Conservation (phyloP, 2,329 filamentous ascomycete genomes). For the Arthrinium puccinioides region DNA sequence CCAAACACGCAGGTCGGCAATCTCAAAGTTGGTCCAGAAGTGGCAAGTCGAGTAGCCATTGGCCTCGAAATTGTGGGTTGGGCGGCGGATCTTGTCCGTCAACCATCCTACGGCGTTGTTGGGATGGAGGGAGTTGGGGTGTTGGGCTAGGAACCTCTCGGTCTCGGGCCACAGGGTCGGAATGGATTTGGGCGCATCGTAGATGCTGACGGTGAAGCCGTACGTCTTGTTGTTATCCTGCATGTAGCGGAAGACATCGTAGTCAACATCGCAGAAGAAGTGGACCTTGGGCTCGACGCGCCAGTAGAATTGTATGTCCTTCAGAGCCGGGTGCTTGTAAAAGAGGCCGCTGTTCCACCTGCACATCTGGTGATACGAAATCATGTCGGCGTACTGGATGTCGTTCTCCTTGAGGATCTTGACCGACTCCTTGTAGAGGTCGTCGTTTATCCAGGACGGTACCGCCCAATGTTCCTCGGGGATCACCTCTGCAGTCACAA, state of each 20-base stretch:
- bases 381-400: slow-evolving; percentile 83
- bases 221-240: slow-evolving; percentile 98
- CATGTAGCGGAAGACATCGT: slow-evolving; percentile 98
- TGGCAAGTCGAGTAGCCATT: slow-evolving; percentile 97
- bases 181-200: slow-evolving; percentile 83
- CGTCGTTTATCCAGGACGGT: slow-evolving; percentile 85
- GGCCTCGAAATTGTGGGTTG: slow-evolving; percentile 71
- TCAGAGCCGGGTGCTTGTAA: slow-evolving; percentile 88
- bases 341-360: slow-evolving; percentile 98
- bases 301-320: slow-evolving; percentile 88
- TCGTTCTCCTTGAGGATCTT: slow-evolving; percentile 74
- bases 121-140: slow-evolving; percentile 71
- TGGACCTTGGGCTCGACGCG: slow-evolving; percentile 97
- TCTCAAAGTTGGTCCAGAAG: slow-evolving; percentile 99
- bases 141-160: slow-evolving; percentile 76
- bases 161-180: slow-evolving; percentile 94
- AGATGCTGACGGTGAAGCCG: slow-evolving; percentile 96
- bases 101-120: slow-evolving; percentile 88
- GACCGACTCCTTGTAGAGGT: slow-evolving; percentile 78
- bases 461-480: slow-evolving; percentile 93
- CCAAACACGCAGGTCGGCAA: slow-evolving; percentile 91
- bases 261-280: slow-evolving; percentile 98
- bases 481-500: slow-evolving; percentile 58
- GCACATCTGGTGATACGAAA: slow-evolving; percentile 98
- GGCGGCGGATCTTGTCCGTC: slow-evolving; percentile 67